These are phyloP conservation scores for Mariannaea elegans DNA, from an alignment of 2,329 filamentous ascomycete genomes.

Conservation along the genomic window DNA sequence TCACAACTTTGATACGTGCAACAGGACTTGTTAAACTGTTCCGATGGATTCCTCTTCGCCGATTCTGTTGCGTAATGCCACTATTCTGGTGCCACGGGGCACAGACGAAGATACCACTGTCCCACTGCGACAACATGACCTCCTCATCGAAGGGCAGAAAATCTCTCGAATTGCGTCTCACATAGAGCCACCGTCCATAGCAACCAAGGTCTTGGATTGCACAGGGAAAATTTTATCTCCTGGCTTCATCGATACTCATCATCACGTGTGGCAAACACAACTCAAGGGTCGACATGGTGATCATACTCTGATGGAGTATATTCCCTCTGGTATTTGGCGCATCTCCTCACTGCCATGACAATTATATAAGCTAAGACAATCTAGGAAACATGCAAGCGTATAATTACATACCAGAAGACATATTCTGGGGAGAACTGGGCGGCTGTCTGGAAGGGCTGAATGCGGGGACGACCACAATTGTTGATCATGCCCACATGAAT, in stretches of 20 bases:
- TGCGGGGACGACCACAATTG: not conserved
- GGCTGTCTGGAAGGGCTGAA: not conserved
- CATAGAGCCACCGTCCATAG: too few species aligned
- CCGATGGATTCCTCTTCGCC: too few species aligned
- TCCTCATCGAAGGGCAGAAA: too few species aligned
- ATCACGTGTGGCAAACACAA: constrained; percentile 4
- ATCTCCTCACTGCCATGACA: not conserved
- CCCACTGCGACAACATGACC: too few species aligned
- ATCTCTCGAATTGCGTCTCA: too few species aligned
- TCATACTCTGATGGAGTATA: not conserved
- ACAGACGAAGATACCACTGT: too few species aligned
- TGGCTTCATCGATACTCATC: not conserved
- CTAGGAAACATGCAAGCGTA: too few species aligned
- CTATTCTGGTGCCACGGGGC: too few species aligned
- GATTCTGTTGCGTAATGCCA: too few species aligned
- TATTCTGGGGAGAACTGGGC: not conserved
- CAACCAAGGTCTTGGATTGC: not conserved
- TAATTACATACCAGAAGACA: not conserved
- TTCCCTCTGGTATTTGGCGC: not conserved
- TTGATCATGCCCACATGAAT: constrained; percentile 9
- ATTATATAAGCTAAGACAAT: too few species aligned
- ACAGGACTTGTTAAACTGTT: too few species aligned
- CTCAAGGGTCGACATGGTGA: not conserved
- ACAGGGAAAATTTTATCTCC: not conserved
- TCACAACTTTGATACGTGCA: too few species aligned